Percentiles rank a stretch among this genome's conserved stretches.
phyloP scores from a whole-genome alignment of 2,329 filamentous ascomycete genomes.

The Elsinoe necatrix region DNA sequence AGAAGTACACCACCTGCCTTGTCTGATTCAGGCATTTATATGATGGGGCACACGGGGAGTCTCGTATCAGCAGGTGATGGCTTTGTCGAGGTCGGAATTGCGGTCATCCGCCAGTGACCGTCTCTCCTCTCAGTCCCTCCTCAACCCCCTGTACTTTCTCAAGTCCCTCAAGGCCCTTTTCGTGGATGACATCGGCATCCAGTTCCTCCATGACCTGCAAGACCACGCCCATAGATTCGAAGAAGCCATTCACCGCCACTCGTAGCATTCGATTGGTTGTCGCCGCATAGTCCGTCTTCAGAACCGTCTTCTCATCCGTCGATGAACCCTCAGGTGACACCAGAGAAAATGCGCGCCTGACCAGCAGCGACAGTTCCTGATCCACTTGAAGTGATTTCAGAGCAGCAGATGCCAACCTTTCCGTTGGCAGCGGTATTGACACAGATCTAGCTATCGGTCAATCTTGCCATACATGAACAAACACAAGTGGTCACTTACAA shows the following conservation, averaged over 20 bases:
- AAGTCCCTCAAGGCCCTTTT: constrained; percentile 33
- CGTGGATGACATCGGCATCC: constrained; percentile 69
- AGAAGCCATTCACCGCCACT: constrained; percentile 91
- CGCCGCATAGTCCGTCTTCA: constrained; percentile 71
- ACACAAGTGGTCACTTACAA: constrained; percentile 26
- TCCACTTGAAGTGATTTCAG: constrained; percentile 73
- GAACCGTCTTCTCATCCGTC: constrained; percentile 40
- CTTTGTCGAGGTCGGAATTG: too few relatives aligned
- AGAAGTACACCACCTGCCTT: not conserved
- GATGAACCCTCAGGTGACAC: constrained; percentile 20
- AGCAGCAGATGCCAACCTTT: constrained; percentile 68
- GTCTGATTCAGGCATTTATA: not conserved
- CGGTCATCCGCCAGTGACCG: constrained; percentile 18
- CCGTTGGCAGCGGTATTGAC: constrained; percentile 70
- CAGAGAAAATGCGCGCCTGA: constrained; percentile 62
- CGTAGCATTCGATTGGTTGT: constrained; percentile 94
- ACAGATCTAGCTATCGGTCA: constrained; percentile 49
- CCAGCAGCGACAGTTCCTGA: constrained; percentile 76
- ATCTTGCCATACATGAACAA: not conserved
- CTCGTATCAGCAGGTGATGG: too few relatives aligned
- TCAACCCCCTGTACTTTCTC: constrained; percentile 34
- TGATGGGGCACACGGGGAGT: too few relatives aligned
- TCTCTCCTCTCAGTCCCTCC: constrained; percentile 29
- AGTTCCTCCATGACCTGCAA: constrained; percentile 84
- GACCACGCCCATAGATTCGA: constrained; percentile 79